These are phyloP conservation scores for Claviceps monticola DNA, from an alignment of 2,329 filamentous ascomycete genomes.

Conservation along the genomic window DNA sequence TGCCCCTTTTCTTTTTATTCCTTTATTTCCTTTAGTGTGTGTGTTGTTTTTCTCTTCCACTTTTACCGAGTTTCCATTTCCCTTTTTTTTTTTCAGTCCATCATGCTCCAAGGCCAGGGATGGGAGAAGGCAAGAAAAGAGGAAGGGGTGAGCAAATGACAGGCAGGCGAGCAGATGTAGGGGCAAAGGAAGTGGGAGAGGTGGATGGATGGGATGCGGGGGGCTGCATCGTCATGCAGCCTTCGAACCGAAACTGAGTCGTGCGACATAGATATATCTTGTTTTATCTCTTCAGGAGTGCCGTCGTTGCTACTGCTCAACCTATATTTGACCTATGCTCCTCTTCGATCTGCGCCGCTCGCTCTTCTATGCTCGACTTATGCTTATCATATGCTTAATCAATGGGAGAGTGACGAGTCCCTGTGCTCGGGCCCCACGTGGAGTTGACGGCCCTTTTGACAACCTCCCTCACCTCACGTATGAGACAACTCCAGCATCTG, in stretches of 20 bases:
- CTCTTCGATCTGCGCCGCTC: no score
- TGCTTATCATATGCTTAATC: no score
- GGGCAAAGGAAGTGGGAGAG: not conserved
- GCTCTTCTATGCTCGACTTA: no score
- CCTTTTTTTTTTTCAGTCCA: not conserved
- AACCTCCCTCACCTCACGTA: no score
- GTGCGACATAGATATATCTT: slow-evolving; percentile 2
- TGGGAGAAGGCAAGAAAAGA: not conserved
- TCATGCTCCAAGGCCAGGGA: not conserved
- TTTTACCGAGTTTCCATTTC: not conserved
- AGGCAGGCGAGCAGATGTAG: not conserved
- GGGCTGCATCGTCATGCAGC: slow-evolving; percentile 2
- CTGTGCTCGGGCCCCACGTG: no score
- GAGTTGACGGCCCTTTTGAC: no score
- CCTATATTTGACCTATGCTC: not conserved
- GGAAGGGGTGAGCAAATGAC: not conserved
- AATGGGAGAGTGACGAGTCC: no score
- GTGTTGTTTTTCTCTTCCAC: not conserved
- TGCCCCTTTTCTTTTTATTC: not conserved
- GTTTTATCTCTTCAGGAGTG: not conserved
- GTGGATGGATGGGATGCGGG: not conserved
- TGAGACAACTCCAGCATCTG: no score
- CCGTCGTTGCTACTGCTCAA: not conserved
- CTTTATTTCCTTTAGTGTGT: not conserved
- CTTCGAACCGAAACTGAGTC: not conserved